A percentile compares a stretch with the other conserved stretches of the same genome.
These are phyloP conservation scores for Pseudogymnoascus sp. DNA, from an alignment of 2,329 filamentous ascomycete species.

Conservation along the genomic window DNA sequence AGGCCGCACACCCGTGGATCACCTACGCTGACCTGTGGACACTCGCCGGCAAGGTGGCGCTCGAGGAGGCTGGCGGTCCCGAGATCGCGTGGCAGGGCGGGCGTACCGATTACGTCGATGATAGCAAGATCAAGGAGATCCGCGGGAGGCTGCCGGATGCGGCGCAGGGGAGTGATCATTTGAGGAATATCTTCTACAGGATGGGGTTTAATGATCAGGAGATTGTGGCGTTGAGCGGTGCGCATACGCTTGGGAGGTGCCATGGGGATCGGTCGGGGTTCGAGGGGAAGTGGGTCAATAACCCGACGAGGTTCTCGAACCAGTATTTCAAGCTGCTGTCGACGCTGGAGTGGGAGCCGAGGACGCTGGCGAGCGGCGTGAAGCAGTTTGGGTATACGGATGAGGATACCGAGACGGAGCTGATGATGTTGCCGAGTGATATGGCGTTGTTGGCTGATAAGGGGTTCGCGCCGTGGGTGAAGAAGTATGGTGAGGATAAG, in stretches of 20 bases:
- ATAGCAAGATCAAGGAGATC: slow-evolving; percentile 41
- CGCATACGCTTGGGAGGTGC: slow-evolving; percentile 47
- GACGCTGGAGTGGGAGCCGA: slow-evolving; percentile 44
- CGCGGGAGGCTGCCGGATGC: slow-evolving; percentile 48
- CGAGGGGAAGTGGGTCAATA: slow-evolving; percentile 49
- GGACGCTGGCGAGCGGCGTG: slow-evolving; percentile 42
- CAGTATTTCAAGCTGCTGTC: slow-evolving; percentile 47
- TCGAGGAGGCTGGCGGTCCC: slow-evolving; percentile 52
- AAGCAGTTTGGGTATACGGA: slow-evolving; percentile 52
- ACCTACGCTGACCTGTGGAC: slow-evolving; percentile 60
- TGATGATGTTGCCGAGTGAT: slow-evolving; percentile 61
- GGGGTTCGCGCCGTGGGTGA: slow-evolving; percentile 46
- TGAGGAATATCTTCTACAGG: slow-evolving; percentile 47
- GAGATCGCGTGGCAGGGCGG: slow-evolving; percentile 47
- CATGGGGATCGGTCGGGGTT: slow-evolving; percentile 48
- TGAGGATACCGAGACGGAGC: slow-evolving; percentile 42
- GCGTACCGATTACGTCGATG: slow-evolving; percentile 53
- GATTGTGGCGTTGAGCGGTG: slow-evolving; percentile 47
- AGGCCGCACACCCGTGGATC: slow-evolving; percentile 50
- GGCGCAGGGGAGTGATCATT: slow-evolving; percentile 43
- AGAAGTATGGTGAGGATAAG: slow-evolving; percentile 51
- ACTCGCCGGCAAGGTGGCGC: slow-evolving; percentile 48
- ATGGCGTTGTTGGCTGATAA: slow-evolving; percentile 47
- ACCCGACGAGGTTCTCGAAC: slow-evolving; percentile 50
- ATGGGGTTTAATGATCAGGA: slow-evolving; percentile 54